Conservation (phyloP, 352 stramenopile genomes). For the Globisporangium sylvaticum region DNA sequence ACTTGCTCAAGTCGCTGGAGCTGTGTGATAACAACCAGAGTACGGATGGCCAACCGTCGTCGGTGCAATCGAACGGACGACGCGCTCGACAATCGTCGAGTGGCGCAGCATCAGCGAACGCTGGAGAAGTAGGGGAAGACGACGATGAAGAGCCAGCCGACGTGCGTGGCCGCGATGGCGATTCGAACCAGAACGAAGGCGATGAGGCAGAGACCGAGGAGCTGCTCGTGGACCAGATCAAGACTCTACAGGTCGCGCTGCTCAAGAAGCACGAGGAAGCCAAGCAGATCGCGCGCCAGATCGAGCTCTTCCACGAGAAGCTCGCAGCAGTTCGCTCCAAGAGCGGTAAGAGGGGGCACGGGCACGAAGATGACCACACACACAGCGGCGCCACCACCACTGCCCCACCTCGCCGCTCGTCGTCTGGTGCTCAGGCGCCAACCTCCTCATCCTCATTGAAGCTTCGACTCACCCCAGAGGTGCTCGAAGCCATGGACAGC, state of each 20-base stretch:
- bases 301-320: slow-evolving; percentile 51
- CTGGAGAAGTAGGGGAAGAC: slow-evolving; percentile 7
- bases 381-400: slow-evolving; percentile 9
- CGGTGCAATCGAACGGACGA: neutral
- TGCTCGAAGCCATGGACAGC: slow-evolving; percentile 54
- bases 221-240: slow-evolving; percentile 58
- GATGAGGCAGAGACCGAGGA: slow-evolving; percentile 60
- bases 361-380: neutral
- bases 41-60: slow-evolving; percentile 4
- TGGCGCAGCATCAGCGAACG: neutral
- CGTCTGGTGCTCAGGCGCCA: slow-evolving; percentile 1
- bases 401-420: neutral
- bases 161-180: slow-evolving; percentile 15
- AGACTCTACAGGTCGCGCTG: slow-evolving; percentile 59
- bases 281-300: slow-evolving; percentile 54
- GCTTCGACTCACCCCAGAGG: slow-evolving; percentile 48
- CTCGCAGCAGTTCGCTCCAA: slow-evolving; percentile 38
- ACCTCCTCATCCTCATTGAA: slow-evolving; percentile 23
- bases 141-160: slow-evolving; percentile 16
- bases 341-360: neutral
- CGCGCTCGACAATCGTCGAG: neutral
- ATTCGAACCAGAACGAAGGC: slow-evolving; percentile 62
- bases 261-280: slow-evolving; percentile 77
- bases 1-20: slow-evolving; percentile 4
- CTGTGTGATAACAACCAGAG: slow-evolving; percentile 18